Base-by-base conservation (phyloP, 306 rosid genomes). In the Trifolium repens region DNA sequence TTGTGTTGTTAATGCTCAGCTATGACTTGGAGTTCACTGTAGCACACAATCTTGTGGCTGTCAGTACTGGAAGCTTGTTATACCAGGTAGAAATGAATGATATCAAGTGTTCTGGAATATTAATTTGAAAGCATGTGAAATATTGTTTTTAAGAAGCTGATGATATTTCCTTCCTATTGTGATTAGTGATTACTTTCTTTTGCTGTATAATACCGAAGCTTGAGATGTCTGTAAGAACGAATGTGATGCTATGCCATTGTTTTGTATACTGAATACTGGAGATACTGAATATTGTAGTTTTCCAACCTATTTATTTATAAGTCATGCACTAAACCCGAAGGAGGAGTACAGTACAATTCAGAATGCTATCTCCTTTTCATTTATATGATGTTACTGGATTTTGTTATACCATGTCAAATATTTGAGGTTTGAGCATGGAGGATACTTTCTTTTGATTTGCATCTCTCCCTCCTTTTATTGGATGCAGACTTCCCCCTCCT, bases 1-100 rank as follows among this genome's bases (percentile, higher is more conserved):
- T 43, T 79, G 9, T 57, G 44, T 72, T 74, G 44, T 81, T 71
- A 32, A 70, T 84, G 67, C 81, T 79, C 96, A 93, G 96, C 85
- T 94, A 94, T 54, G 96, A 94, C 85, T 75, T 94, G 85, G 99
- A 94, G 88, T 94, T 92, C 83, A 90, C 99, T 2, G 99, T 94
- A 59, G 93, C 96, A 52, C 92, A 82, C 22, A 82, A 90, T 86
- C 91, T 89, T 53, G 93, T 89, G 83, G 99, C 96, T 70, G 96
- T 94, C 81, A 92, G 99, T 79, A 83, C 84, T 4, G 99, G 99
- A 86, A 88, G 72, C 84, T 87, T 94, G 81, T 83, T 89, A 64
- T 87, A 92, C 83, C 97, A 94, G 99, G 99, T 94, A 87, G 80
- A 57, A n/a, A 76, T 75, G 73, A 58, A 16, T 34, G 82, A 62